These are phyloP conservation scores for Trichoderma sp. DNA, from an alignment of 2,329 filamentous ascomycete species.

Conservation along the genomic window DNA sequence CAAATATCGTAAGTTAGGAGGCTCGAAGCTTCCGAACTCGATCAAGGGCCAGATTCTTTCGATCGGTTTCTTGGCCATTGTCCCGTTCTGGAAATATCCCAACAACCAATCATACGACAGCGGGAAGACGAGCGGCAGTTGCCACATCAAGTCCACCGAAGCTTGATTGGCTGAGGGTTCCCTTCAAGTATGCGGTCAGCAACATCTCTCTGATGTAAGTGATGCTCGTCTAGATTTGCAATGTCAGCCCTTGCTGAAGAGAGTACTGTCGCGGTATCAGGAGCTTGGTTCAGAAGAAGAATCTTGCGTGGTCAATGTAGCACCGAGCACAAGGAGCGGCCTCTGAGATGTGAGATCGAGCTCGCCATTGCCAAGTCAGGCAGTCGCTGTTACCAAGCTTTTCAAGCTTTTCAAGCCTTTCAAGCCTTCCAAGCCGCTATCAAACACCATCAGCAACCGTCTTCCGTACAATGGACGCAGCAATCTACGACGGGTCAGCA, in stretches of 20 bases:
- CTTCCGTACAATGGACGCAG: too few relatives aligned
- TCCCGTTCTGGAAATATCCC: conserved; percentile 9
- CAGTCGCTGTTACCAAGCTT: background rate
- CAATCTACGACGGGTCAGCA: too few relatives aligned
- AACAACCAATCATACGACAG: background rate
- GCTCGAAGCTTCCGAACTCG: background rate
- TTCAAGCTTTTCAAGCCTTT: too few relatives aligned
- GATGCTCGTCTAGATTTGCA: too few relatives aligned
- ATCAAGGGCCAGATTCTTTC: background rate
- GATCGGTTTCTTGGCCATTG: background rate
- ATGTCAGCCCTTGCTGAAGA: background rate
- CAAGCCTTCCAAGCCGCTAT: too few relatives aligned
- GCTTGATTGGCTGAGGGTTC: background rate
- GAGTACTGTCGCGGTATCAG: background rate
- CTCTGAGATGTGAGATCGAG: background rate
- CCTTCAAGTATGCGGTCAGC: background rate
- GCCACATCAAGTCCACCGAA: background rate
- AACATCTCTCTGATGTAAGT: too few relatives aligned
- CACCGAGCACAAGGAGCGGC: background rate
- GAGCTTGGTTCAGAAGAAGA: background rate
- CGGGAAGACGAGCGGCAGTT: background rate
- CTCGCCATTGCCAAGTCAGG: too few relatives aligned
- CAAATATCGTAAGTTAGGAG: background rate
- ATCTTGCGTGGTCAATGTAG: background rate
- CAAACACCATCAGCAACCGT: too few relatives aligned